Conservation (phyloP, 2,329 filamentous ascomycete genomes). For the Curvularia sp. region DNA sequence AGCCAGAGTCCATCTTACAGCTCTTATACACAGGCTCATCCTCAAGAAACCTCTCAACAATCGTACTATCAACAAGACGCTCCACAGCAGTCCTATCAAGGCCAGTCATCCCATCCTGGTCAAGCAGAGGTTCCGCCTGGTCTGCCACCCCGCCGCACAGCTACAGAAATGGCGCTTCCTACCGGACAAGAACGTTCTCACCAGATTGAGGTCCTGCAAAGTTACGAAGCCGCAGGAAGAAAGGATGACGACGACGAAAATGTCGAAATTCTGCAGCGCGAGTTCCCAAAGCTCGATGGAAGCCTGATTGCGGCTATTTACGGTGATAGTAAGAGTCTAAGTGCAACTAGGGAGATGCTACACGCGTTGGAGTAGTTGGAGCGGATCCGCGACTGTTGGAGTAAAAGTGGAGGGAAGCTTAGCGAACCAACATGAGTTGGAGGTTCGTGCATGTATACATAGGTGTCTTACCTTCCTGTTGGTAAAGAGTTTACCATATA, state of each 20-base stretch:
- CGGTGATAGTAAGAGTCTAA: constrained; percentile 52
- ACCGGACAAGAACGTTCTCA: constrained; percentile 52
- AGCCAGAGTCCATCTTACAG: constrained; percentile 17
- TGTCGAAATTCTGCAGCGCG: constrained; percentile 52
- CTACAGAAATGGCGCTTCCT: constrained; percentile 51
- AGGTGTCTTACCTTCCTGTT: not conserved
- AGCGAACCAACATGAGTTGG: not conserved
- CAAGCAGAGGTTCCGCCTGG: constrained; percentile 30
- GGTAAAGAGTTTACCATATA: not conserved
- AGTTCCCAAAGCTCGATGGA: constrained; percentile 56
- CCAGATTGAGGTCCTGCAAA: constrained; percentile 55
- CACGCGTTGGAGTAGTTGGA: constrained; percentile 44
- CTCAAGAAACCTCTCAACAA: constrained; percentile 15
- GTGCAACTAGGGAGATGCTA: constrained; percentile 56
- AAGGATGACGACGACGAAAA: constrained; percentile 53
- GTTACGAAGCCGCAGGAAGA: constrained; percentile 44
- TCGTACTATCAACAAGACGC: constrained; percentile 14
- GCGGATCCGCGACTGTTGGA: not conserved
- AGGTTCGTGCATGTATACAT: not conserved
- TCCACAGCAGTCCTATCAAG: constrained; percentile 14
- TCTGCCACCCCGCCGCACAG: constrained; percentile 40
- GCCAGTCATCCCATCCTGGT: constrained; percentile 9
- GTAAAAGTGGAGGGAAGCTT: not conserved
- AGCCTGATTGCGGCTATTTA: constrained; percentile 57
- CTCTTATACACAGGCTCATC: constrained; percentile 13